Conservation (phyloP, 129 eudicot genomes). For the Deinandra increscens region DNA sequence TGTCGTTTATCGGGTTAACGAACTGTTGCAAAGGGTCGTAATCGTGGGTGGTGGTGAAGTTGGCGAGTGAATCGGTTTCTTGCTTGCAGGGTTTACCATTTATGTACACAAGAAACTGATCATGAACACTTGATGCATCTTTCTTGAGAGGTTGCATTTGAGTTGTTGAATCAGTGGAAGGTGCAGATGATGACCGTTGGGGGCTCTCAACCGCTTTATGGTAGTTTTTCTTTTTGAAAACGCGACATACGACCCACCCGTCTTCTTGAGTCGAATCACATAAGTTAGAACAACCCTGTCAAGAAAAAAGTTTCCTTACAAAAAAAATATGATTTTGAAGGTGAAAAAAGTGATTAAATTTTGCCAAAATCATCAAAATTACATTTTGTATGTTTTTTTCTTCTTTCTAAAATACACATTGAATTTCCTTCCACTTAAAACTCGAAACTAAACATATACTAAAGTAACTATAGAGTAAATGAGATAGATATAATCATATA, state of each 20-base stretch:
- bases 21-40: slow-evolving; percentile 11
- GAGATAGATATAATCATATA: no score
- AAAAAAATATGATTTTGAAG: neutral
- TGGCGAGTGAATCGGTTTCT: slow-evolving; percentile 30
- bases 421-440: no score
- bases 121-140: slow-evolving; percentile 41
- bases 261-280: slow-evolving; percentile 59
- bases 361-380: no score
- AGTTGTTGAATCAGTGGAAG: slow-evolving; percentile 28
- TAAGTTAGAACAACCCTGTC: slow-evolving; percentile 27
- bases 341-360: neutral
- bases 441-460: no score
- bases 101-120: slow-evolving; percentile 50
- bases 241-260: slow-evolving; percentile 86
- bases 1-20: slow-evolving; percentile 6
- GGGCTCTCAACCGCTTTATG: slow-evolving; percentile 47
- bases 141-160: slow-evolving; percentile 25
- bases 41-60: neutral
- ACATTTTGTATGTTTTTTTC: no score
- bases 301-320: neutral
- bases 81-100: slow-evolving; percentile 40
- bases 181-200: slow-evolving; percentile 38
- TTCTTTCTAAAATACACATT: no score
- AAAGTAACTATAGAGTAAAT: no score
- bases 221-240: slow-evolving; percentile 78